Evolutionary conservation across 2,329 filamentous ascomycete species (phyloP).

Genomic region (Cercospora sp.): DNA sequence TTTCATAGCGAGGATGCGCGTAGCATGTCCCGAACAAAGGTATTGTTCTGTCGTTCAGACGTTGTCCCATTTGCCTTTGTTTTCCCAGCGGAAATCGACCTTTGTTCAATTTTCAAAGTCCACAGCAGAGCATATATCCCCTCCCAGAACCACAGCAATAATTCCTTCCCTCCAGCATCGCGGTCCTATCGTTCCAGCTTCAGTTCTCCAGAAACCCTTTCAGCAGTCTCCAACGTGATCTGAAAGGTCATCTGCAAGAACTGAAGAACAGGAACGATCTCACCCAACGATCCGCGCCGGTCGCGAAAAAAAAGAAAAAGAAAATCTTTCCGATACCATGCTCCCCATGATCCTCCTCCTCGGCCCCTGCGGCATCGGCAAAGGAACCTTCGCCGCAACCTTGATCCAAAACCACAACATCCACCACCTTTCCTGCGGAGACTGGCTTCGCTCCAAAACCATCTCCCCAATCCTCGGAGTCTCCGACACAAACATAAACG

Average conservation of each 20-base stretch:
- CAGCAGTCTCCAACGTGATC: too few species aligned
- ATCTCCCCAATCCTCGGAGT: not conserved
- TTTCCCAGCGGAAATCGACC: too few species aligned
- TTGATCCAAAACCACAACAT: not conserved
- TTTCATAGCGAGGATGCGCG: too few species aligned
- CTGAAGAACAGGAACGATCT: not conserved
- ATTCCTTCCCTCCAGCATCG: not conserved
- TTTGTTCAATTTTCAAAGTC: too few species aligned
- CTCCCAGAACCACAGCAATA: not conserved
- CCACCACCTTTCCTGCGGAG: conserved; percentile 1
- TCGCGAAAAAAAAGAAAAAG: not conserved
- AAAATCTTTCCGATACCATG: not conserved
- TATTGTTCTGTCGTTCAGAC: too few species aligned
- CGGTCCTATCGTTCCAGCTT: not conserved
- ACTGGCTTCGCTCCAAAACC: not conserved
- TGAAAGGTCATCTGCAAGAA: not conserved
- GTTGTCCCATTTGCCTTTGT: too few species aligned
- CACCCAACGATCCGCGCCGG: not conserved
- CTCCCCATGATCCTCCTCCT: conserved; percentile 1
- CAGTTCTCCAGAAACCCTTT: not conserved
- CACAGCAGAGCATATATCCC: not conserved
- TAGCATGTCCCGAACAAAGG: too few species aligned
- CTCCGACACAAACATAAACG: not conserved
- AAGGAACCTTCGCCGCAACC: not conserved
- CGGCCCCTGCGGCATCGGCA: not conserved